Evolutionary conservation across 805 yeast genomes (phyloP).

Genomic region (Kregervanrija pseudodelftensis): DNA sequence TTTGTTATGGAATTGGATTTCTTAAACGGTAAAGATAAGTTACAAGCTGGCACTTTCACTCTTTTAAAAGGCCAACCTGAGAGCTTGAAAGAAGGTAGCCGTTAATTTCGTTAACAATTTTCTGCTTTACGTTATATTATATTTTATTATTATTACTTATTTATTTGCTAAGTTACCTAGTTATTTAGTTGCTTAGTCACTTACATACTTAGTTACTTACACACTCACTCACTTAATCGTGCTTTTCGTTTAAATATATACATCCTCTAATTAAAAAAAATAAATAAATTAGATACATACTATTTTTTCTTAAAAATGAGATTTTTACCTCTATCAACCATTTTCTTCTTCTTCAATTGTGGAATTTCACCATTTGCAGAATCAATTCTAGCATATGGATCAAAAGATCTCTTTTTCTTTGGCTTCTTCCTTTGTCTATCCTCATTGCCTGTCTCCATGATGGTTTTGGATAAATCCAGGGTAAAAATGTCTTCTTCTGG

Average conservation of each 20-base stretch:
- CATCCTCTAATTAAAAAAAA: neutral
- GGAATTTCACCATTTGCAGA: slow-evolving; percentile 15
- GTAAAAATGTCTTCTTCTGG: slow-evolving; percentile 22
- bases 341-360: slow-evolving; percentile 21
- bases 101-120: neutral
- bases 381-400: slow-evolving; percentile 44
- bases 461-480: slow-evolving; percentile 21
- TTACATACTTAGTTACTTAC: neutral
- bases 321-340: slow-evolving; percentile 21
- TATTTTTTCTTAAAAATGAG: slow-evolving; percentile 23
- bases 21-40: slow-evolving; percentile 86
- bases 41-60: slow-evolving; percentile 84
- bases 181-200: neutral
- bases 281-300: neutral
- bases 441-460: slow-evolving; percentile 10
- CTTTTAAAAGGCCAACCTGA: slow-evolving; percentile 77
- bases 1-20: slow-evolving; percentile 94
- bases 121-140: neutral
- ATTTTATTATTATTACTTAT: neutral
- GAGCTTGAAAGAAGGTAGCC: slow-evolving; percentile 23
- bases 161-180: neutral
- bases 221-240: too few species aligned
- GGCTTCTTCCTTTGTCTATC: slow-evolving; percentile 15
- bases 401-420: slow-evolving; percentile 38
- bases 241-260: too few species aligned